phyloP scores from a whole-genome alignment of 2,329 filamentous ascomycete species.

The Mycosphaerella arachidis region DNA sequence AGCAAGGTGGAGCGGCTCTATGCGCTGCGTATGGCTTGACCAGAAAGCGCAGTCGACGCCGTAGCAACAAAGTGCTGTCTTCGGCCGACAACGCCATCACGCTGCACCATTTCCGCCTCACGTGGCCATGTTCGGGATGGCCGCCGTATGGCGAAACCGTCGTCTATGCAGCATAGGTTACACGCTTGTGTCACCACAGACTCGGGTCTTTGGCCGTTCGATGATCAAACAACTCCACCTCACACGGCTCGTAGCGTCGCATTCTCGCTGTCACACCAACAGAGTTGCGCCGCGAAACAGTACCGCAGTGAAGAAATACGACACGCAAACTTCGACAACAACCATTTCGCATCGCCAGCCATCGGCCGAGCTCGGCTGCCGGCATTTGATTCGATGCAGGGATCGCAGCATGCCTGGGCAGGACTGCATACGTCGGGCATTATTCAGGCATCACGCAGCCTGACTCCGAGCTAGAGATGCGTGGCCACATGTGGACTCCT shows the following conservation, averaged over 20 bases:
- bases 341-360: neutral
- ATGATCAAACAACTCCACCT: conserved; percentile 1
- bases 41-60: neutral
- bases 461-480: neutral
- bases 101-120: neutral
- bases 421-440: neutral
- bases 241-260: neutral
- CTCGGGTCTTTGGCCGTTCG: neutral
- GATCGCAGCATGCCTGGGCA: neutral
- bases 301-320: neutral
- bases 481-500: too few species aligned
- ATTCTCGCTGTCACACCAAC: neutral
- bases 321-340: neutral
- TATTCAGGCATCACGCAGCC: neutral
- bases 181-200: conserved; percentile 1
- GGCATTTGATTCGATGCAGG: neutral
- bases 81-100: neutral
- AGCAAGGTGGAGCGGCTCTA: neutral
- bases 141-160: conserved; percentile 5
- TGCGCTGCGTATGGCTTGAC: neutral
- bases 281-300: neutral
- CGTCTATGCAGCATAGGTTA: neutral
- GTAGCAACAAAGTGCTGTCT: neutral
- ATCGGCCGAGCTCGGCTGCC: neutral
- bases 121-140: conserved; percentile 3